Evolutionary conservation across 768 basidiomycete genomes (phyloP).

Genomic region (Suillus clintonianus): DNA sequence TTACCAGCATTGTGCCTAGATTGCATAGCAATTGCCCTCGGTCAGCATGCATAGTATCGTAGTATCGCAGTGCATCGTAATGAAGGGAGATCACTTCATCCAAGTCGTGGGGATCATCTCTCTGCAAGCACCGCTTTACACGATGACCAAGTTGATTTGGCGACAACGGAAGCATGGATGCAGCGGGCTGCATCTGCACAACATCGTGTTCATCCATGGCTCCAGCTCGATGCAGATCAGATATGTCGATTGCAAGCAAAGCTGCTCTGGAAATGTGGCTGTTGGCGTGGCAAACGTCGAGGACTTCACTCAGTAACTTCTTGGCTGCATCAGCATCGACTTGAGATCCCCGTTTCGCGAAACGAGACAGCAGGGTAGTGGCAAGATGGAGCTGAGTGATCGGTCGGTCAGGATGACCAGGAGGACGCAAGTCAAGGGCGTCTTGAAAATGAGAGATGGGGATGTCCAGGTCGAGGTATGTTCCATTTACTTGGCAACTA

Average conservation of each 20-base stretch:
- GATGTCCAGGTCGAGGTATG: background rate
- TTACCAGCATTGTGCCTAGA: fast-evolving
- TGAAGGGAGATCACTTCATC: background rate
- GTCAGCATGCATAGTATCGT: background rate
- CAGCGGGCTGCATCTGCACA: background rate
- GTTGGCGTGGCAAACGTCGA: background rate
- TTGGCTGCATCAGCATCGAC: background rate
- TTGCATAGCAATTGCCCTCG: background rate
- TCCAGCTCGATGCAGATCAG: background rate
- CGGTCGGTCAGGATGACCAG: background rate
- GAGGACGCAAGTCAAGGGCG: background rate
- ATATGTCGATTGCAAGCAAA: background rate
- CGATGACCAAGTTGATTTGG: background rate
- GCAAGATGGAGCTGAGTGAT: background rate
- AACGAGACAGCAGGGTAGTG: background rate
- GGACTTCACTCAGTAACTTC: background rate
- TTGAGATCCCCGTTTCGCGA: background rate
- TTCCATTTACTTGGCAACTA: background rate
- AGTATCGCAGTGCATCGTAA: background rate
- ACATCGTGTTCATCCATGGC: background rate
- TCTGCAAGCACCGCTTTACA: background rate
- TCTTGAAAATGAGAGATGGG: background rate
- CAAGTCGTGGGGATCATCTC: background rate
- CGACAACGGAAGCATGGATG: background rate
- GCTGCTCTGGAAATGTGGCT: background rate